Evolutionary conservation across 1,139 yeast species (phyloP).

Genomic region (Geotrichum australiense): DNA sequence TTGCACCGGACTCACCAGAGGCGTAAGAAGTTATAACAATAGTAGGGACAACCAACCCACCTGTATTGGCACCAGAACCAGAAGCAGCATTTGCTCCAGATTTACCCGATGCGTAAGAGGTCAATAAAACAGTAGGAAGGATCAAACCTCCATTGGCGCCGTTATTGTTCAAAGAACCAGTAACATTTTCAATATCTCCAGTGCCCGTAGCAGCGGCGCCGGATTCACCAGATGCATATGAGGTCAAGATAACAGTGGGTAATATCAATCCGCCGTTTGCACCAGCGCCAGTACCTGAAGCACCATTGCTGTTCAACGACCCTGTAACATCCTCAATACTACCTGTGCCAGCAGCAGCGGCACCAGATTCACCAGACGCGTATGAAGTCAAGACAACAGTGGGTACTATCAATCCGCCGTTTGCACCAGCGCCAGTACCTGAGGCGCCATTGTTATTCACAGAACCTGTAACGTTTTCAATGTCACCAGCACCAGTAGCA

Average conservation of each 20-base stretch:
- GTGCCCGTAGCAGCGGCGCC: neutral
- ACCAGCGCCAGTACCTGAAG: neutral
- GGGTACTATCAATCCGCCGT: no score
- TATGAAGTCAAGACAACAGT: neutral
- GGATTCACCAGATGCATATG: neutral
- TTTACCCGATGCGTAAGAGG: constrained; percentile 2
- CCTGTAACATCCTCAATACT: neutral
- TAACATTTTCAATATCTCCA: neutral
- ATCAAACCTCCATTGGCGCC: constrained; percentile 2
- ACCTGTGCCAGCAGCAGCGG: neutral
- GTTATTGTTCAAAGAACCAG: neutral
- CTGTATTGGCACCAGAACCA: constrained; percentile 4
- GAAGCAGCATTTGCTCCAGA: constrained; percentile 1
- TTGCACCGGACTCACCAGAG: neutral
- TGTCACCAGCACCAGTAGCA: neutral
- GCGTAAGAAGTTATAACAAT: constrained; percentile 1
- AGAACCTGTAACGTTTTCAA: constrained; percentile 1
- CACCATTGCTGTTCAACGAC: neutral
- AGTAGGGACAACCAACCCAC: neutral
- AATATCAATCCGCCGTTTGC: no score
- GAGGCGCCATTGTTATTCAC: neutral
- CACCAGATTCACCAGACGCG: neutral
- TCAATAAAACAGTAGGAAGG: constrained; percentile 2
- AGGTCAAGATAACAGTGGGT: neutral
- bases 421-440: neutral